Conservation (phyloP, 2,329 filamentous ascomycete genomes). For the Leptographium wingfieldii region DNA sequence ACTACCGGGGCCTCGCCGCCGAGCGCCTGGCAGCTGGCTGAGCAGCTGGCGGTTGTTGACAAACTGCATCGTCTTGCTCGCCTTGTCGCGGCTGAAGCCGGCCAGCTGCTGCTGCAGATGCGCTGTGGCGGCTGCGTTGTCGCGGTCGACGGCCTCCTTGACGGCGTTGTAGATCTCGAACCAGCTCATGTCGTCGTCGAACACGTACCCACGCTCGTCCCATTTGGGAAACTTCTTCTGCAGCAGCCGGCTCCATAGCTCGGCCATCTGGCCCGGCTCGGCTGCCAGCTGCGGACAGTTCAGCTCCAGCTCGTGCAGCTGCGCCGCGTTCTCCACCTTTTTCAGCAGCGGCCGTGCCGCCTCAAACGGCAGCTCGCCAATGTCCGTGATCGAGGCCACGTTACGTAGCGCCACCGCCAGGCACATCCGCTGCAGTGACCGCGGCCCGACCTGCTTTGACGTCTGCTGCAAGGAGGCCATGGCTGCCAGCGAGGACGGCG, state of each 20-base stretch:
- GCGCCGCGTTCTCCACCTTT: constrained; percentile 58
- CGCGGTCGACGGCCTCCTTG: constrained; percentile 49
- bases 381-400: constrained; percentile 46
- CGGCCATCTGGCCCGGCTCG: constrained; percentile 50
- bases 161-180: constrained; percentile 53
- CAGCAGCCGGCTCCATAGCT: constrained; percentile 73
- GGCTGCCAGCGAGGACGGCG: not conserved
- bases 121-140: constrained; percentile 42
- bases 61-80: constrained; percentile 43
- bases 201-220: constrained; percentile 49
- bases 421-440: constrained; percentile 38
- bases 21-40: constrained; percentile 20
- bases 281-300: constrained; percentile 65
- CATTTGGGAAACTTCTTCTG: constrained; percentile 60
- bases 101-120: constrained; percentile 44
- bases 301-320: constrained; percentile 62
- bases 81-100: constrained; percentile 44
- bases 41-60: constrained; percentile 29
- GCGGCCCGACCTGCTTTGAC: constrained; percentile 11
- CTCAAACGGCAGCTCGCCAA: constrained; percentile 59
- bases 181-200: constrained; percentile 59
- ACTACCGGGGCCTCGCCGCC: constrained; percentile 7
- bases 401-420: constrained; percentile 39
- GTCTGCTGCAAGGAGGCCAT: constrained; percentile 4
- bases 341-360: constrained; percentile 55